Evolutionary conservation across 768 basidiomycete genomes (phyloP).

Genomic region (Podaxis pistillaris): DNA sequence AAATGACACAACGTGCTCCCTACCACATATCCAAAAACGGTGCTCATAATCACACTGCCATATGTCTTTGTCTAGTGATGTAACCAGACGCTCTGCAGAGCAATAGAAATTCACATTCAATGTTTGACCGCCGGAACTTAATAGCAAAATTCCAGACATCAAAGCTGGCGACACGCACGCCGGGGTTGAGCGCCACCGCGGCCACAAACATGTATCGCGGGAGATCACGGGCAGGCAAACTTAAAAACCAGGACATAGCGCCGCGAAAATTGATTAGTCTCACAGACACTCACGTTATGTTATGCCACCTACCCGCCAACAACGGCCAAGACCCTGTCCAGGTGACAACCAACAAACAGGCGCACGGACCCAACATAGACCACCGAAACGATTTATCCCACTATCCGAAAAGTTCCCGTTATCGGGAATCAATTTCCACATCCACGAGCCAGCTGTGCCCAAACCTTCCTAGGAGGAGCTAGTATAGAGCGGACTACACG

Average conservation of each 20-base stretch:
- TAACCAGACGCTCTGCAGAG: background rate
- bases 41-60: background rate
- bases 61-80: background rate
- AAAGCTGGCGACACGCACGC: background rate
- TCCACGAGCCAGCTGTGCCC: constrained; percentile 3
- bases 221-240: background rate
- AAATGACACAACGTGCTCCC: background rate
- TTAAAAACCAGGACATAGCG: background rate
- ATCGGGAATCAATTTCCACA: constrained; percentile 9
- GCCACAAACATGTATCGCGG: constrained; percentile 5
- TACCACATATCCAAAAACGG: background rate
- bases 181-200: background rate
- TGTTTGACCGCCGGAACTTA: background rate
- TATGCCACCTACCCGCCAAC: background rate
- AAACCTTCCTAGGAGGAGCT: background rate
- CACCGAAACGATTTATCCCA: background rate
- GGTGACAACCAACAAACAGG: background rate
- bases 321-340: background rate
- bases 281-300: background rate
- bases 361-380: background rate
- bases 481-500: constrained; percentile 6
- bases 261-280: background rate
- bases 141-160: background rate
- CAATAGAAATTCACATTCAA: background rate
- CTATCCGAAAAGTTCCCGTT: background rate